Evolutionary conservation across 2,329 filamentous ascomycete genomes (phyloP).

Genomic region (Aspergillus sp.): DNA sequence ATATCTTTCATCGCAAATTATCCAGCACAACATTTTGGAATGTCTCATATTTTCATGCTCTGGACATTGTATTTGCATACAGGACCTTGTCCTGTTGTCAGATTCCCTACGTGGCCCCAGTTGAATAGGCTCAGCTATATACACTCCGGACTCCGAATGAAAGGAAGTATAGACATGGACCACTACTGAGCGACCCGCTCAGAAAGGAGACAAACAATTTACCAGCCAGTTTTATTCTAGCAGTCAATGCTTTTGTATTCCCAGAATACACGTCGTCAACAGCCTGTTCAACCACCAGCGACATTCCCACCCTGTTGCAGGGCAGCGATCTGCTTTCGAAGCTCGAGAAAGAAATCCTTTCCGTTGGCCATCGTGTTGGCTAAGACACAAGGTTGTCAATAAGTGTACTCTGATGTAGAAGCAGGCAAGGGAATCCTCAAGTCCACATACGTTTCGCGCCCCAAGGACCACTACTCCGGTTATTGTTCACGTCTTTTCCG

Average conservation of each 20-base stretch:
- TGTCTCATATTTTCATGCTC: neutral
- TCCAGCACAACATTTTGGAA: neutral
- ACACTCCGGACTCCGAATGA: neutral
- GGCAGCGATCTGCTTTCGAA: constrained; percentile 39
- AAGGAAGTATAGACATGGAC: neutral
- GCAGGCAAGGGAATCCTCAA: neutral
- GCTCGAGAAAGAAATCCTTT: constrained; percentile 43
- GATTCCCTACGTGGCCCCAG: too few relatives aligned
- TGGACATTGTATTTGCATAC: neutral
- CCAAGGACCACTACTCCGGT: constrained; percentile 35
- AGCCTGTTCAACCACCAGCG: constrained; percentile 26
- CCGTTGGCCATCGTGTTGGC: constrained; percentile 42
- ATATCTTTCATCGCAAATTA: too few relatives aligned
- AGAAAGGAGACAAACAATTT: neutral
- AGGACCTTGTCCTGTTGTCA: neutral
- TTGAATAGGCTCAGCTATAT: too few relatives aligned
- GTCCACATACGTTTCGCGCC: constrained; percentile 35
- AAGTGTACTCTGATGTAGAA: too few relatives aligned
- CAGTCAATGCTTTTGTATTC: neutral
- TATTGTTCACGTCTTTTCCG: constrained; percentile 28
- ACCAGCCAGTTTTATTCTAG: neutral
- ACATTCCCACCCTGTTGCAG: constrained; percentile 30
- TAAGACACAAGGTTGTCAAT: constrained; percentile 14
- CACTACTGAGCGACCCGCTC: neutral
- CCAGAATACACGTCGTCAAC: neutral